Base-by-base conservation (phyloP, 139 green algal genomes). In the Tetratostichococcus sp. region DNA sequence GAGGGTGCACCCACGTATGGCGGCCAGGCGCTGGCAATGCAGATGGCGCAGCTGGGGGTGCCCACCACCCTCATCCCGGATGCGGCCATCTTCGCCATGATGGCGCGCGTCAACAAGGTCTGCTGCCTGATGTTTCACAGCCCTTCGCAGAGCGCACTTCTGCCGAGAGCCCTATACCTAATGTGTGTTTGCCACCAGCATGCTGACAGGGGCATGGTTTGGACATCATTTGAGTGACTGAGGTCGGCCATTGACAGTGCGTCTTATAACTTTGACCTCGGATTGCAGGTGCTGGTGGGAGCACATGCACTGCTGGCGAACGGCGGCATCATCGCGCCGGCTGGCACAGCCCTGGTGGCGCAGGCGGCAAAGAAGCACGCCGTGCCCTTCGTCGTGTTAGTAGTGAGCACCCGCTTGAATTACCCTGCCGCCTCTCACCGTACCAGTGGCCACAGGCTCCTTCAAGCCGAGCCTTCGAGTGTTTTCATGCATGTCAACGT, bases 51-150 rank as follows among this genome's bases (percentile, higher is more conserved):
- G 25, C 80, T 80, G 0, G 92, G 91, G 74, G 90, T 98, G 33
- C 77, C 90, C 39, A 95, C 91, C 11, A 98, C 94, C 0, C 71
- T 86, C 70, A 96, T 98, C 71, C 71, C 91, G 0, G 95, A 99
- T 80, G 82, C 86, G 16, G 88, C 93, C n/a, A 86, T 98, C 26
- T 98, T 97, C 87, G 94, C 95, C 42, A 94, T 98, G 86, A 98
- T 98, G 95, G 90, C 94, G 4, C 88, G 95, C 31, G 89, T 92
- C 19, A 97, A 98, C 88, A 95, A 98, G 89, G 95, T 96, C 71
- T 1, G 78, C 14, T 32, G 1, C 58, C 22, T 62, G 50, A 62
- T 23, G 50, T 26, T 26, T 23, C 50, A 23, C 50, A 62, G 39
- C 39, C 6, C 8, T 50, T 6, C 39, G 11, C 39, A 50, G n/a